These are phyloP conservation scores for Durio zibethinus DNA, from an alignment of 345 rosid genomes.

Conservation along the genomic window DNA sequence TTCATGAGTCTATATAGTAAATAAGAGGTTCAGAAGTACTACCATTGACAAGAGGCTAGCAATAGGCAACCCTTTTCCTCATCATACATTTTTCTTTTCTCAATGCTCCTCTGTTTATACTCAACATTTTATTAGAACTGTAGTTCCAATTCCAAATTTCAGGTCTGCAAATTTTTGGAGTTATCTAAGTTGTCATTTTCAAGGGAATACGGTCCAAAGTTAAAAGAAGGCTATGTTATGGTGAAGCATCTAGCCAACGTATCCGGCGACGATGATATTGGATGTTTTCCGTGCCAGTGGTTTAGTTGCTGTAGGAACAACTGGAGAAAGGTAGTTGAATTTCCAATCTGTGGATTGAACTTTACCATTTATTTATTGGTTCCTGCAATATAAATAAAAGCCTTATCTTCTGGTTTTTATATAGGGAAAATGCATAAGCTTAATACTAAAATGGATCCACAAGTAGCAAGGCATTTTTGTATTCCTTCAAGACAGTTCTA, in stretches of 20 bases:
- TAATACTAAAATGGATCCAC: not conserved
- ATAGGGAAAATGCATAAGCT: not conserved
- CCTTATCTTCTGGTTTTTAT: not conserved
- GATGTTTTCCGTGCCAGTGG: constrained; percentile 49
- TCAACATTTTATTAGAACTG: not conserved
- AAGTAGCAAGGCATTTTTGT: not conserved
- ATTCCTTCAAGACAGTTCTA: too few species aligned
- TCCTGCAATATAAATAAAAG: not conserved
- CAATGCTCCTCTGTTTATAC: not conserved
- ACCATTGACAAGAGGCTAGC: not conserved
- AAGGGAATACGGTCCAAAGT: constrained; percentile 72
- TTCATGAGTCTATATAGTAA: not conserved
- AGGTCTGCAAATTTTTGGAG: constrained; percentile 94
- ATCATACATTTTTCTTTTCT: not conserved
- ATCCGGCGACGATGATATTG: constrained; percentile 24
- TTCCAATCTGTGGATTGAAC: not conserved
- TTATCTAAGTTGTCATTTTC: constrained; percentile 84
- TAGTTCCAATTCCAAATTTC: constrained; percentile 3
- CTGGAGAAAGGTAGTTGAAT: constrained; percentile 63
- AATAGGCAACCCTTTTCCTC: not conserved
- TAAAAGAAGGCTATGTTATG: constrained; percentile 85
- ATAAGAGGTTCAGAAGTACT: not conserved
- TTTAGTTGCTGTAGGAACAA: constrained; percentile 49
- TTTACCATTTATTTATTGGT: not conserved
- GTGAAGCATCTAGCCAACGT: constrained; percentile 60